A percentile compares a stretch with the other conserved stretches of the same genome.
phyloP scores from a whole-genome alignment of 2,329 filamentous ascomycete genomes.

The Trichoderma koningii region DNA sequence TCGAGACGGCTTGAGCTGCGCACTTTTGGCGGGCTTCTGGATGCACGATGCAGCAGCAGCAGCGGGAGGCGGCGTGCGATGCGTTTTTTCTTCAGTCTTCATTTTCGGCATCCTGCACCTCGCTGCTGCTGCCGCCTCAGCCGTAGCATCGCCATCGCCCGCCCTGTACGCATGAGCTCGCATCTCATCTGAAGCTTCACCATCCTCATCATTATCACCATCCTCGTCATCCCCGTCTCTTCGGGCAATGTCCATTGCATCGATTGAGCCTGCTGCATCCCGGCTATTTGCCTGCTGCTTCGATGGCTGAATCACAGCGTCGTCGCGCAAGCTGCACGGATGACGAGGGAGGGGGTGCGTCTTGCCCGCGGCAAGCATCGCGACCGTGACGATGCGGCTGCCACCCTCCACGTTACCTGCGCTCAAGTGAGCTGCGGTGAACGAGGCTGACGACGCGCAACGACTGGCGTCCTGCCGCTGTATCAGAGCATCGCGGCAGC shows the following conservation, averaged over 20 bases:
- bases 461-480: background rate
- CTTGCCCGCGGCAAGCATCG: conserved; percentile 21
- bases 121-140: background rate
- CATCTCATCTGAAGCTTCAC: conserved; percentile 4
- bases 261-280: background rate
- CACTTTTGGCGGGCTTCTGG: conserved; percentile 13
- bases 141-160: conserved; percentile 11
- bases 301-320: conserved; percentile 34
- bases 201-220: background rate
- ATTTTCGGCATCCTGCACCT: background rate
- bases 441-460: background rate
- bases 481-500: background rate
- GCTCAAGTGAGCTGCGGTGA: conserved; percentile 27
- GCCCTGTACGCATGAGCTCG: background rate
- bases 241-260: conserved; percentile 9
- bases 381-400: conserved; percentile 29
- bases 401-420: background rate
- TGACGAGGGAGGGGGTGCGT: background rate
- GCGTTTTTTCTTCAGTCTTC: too few species aligned
- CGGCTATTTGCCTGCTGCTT: background rate
- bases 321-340: background rate
- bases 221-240: background rate
- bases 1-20: conserved; percentile 26
- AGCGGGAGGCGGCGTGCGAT: conserved; percentile 4
- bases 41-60: conserved; percentile 2